phyloP scores from a whole-genome alignment of 2,329 filamentous ascomycete genomes.

The Trichoderma sp. region DNA sequence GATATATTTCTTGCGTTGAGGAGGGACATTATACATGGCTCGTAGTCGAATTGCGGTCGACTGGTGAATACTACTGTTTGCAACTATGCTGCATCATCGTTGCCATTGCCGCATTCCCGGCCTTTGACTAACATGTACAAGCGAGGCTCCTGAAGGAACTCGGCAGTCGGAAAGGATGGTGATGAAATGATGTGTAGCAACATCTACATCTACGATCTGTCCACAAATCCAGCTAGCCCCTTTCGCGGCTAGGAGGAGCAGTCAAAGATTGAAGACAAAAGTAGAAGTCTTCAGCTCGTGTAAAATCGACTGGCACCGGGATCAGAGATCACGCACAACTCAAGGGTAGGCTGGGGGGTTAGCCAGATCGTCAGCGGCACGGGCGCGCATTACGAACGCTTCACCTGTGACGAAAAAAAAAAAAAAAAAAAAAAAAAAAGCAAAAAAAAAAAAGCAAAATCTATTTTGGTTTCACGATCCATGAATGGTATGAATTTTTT shows the following conservation, averaged over 20 bases:
- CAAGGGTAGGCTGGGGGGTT: background rate
- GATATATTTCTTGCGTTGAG: background rate
- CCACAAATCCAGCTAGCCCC: background rate
- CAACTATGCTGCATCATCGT: background rate
- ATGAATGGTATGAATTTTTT: background rate
- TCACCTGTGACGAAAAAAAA: background rate
- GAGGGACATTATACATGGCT: too few species aligned
- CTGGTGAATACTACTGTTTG: background rate
- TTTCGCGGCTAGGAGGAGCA: background rate
- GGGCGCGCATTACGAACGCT: background rate
- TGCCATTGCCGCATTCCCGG: background rate
- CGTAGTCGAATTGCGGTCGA: background rate
- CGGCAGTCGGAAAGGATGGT: background rate
- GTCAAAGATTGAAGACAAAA: background rate
- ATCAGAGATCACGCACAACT: background rate
- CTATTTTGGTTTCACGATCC: background rate
- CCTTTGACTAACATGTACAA: background rate
- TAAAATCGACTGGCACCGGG: background rate
- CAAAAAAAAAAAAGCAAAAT: background rate
- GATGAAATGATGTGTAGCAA: background rate
- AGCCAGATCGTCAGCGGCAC: background rate
- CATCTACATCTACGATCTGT: background rate
- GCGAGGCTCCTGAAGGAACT: background rate
- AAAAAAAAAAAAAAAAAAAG: background rate
- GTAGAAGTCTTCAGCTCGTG: background rate